A percentile compares a stretch with the other conserved stretches of the same genome.
These are phyloP conservation scores for Macrophomina tecta DNA, from an alignment of 2,329 filamentous ascomycete genomes.

Conservation along the genomic window DNA sequence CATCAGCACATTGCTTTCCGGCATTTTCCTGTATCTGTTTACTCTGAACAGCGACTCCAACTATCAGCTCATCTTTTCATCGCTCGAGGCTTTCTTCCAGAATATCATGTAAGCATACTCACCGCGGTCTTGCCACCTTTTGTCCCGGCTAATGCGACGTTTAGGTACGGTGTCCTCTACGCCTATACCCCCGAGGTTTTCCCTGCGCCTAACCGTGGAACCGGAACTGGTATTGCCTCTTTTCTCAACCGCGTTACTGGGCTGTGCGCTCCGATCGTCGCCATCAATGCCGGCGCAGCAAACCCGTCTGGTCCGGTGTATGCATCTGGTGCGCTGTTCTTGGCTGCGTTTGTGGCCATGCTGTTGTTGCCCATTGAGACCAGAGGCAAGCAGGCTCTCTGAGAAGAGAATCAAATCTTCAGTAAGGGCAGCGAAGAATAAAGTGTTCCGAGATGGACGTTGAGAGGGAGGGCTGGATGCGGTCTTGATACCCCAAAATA, in stretches of 20 bases:
- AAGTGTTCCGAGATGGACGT: neutral
- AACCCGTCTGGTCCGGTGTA: constrained; percentile 52
- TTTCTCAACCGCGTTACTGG: constrained; percentile 73
- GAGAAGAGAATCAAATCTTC: constrained; percentile 14
- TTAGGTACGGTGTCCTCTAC: constrained; percentile 71
- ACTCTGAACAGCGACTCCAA: constrained; percentile 62
- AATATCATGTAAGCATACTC: constrained; percentile 37
- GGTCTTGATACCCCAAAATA: constrained; percentile 3
- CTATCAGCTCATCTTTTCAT: constrained; percentile 69
- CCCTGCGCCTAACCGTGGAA: constrained; percentile 73
- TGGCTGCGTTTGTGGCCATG: constrained; percentile 52
- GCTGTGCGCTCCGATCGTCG: constrained; percentile 71
- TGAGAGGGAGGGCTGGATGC: neutral
- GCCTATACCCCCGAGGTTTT: constrained; percentile 81
- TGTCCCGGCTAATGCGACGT: neutral
- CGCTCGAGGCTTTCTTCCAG: constrained; percentile 72
- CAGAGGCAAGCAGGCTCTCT: constrained; percentile 50
- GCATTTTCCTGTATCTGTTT: constrained; percentile 72
- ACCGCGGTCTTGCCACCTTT: no score
- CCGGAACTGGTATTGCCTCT: constrained; percentile 73
- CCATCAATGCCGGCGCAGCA: constrained; percentile 50
- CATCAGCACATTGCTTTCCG: constrained; percentile 69
- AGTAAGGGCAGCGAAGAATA: neutral
- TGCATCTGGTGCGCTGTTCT: constrained; percentile 50
- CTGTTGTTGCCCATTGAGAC: constrained; percentile 52